A percentile compares a stretch with the other conserved stretches of the same genome.
phyloP scores from a whole-genome alignment of 83 land plant genomes.

The Thuja plicata region DNA sequence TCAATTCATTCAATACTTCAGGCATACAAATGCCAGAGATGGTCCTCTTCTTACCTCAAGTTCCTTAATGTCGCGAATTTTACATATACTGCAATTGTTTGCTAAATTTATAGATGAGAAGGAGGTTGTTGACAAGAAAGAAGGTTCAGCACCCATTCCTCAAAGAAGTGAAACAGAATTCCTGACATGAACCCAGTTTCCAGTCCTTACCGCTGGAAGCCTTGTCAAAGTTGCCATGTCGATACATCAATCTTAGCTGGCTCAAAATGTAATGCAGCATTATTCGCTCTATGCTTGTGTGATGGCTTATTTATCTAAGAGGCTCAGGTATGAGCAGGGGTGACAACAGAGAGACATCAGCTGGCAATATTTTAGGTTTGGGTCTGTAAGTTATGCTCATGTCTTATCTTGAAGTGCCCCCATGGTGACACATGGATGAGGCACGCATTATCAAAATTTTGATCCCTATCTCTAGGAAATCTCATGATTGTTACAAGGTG shows the following conservation, averaged over 20 bases:
- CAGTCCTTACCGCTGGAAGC: neutral
- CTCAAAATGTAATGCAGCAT: neutral
- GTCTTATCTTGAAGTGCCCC: too few species aligned
- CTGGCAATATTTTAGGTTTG: too few species aligned
- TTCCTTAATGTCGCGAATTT: neutral
- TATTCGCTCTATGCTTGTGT: neutral
- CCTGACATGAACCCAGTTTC: neutral
- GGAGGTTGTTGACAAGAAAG: conserved; percentile 8
- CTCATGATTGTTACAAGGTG: too few species aligned
- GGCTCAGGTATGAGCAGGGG: neutral
- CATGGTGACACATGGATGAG: too few species aligned
- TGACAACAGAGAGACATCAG: neutral
- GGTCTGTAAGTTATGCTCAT: too few species aligned
- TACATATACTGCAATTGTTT: conserved; percentile 21
- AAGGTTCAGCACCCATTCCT: neutral
- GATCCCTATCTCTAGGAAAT: too few species aligned
- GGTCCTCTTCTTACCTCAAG: neutral
- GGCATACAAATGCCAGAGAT: conserved; percentile 12
- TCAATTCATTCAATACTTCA: conserved; percentile 30
- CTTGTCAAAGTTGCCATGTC: neutral
- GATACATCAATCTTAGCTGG: neutral
- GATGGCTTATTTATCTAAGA: neutral
- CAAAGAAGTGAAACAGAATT: neutral
- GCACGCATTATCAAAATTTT: too few species aligned
- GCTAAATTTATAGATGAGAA: conserved; percentile 49